Base-by-base conservation (phyloP, 345 rosid species). In the Citrus trifoliata region DNA sequence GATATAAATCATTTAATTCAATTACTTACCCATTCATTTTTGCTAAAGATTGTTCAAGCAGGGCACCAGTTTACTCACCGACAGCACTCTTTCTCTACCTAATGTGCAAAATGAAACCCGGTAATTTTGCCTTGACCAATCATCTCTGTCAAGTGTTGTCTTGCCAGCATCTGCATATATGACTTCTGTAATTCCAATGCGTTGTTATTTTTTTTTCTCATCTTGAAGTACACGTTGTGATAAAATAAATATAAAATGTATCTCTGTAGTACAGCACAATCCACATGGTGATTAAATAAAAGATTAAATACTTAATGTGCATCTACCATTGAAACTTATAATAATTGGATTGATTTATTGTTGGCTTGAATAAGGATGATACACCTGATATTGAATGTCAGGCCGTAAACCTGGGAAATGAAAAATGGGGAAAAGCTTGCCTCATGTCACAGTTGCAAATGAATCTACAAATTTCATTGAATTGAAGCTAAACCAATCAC, bases 381-480 rank as follows among this genome's bases (percentile, higher is more conserved):
- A 12, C 3, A 13, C 51, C 51, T 3, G 51, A 46, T 12, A 46
- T 46, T 46, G 18, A 46, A 46, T 13, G 51, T 46, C 5, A 13
- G 13, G 16, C 1, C 0, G 5, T 13, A 46, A 42, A 13, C 16
- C 51, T 13, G 51, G 51, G 51, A 46, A 46, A 46, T 46, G 18
- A 46, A 13, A 46, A 46, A 12, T 12, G 18, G 18, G 18, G 22
- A 71, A 32, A 67, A 22, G 53, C 30, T 38, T 38, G n/a, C 13
- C 19, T 67, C 13, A 10, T 38, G 21, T 30, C 1, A 18, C 7
- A 51, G 22, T 18, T 51, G 56, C 73, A 46, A 56, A 19, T 71
- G 40, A 71, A 71, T 59, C 61, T 71, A 53, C 25, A 32, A 60
- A 67, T 73, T 60, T 55, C 76, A 59, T 74, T 40, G 56, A 10